These are phyloP conservation scores for Strobilomyces confusus DNA, from an alignment of 768 basidiomycete genomes.

Conservation along the genomic window DNA sequence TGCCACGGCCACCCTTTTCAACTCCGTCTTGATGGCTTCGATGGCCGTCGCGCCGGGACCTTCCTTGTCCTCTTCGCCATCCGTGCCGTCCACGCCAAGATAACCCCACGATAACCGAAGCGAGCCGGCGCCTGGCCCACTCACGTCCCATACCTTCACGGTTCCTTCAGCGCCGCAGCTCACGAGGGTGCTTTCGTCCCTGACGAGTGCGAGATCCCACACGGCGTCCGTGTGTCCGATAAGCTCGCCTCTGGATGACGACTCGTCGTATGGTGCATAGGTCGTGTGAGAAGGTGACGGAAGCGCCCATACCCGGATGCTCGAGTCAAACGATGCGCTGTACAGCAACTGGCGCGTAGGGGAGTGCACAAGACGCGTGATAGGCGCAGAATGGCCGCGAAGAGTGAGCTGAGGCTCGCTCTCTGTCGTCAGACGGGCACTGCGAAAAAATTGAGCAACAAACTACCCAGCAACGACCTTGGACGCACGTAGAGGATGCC, in stretches of 20 bases:
- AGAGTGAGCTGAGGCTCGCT: conserved; percentile 91
- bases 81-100: conserved; percentile 52
- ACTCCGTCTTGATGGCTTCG: conserved; percentile 76
- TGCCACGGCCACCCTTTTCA: conserved; percentile 86
- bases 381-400: conserved; percentile 88
- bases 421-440: conserved; percentile 73
- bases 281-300: conserved; percentile 77
- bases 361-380: conserved; percentile 81
- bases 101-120: conserved; percentile 80
- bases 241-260: conserved; percentile 69
- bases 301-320: conserved; percentile 87
- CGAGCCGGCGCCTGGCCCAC: conserved; percentile 54
- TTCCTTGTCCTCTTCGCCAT: conserved; percentile 44
- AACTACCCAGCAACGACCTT: conserved; percentile 2
- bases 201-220: conserved; percentile 88
- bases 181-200: conserved; percentile 80
- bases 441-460: conserved; percentile 27
- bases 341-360: conserved; percentile 75
- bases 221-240: conserved; percentile 94
- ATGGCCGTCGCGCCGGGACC: conserved; percentile 72
- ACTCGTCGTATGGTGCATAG: conserved; percentile 87
- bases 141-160: conserved; percentile 93
- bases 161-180: conserved; percentile 89
- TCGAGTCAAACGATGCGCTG: conserved; percentile 90
- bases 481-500: conserved; percentile 70